A percentile compares a stretch with the other conserved stretches of the same genome.
phyloP scores from a whole-genome alignment of 805 yeast genomes.

The Deakozyma indianensis region DNA sequence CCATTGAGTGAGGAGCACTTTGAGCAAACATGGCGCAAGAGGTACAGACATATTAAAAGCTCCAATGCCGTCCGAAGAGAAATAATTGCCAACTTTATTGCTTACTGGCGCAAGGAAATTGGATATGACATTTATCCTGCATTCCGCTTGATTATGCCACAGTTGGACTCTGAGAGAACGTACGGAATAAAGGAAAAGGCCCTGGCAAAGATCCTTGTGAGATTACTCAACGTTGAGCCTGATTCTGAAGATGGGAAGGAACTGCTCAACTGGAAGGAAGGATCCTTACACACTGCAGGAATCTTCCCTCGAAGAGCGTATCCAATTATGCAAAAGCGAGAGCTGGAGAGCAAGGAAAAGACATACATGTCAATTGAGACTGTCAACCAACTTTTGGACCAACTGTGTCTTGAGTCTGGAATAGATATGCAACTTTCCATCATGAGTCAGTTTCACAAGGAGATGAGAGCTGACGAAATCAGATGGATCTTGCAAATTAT shows the following conservation, averaged over 20 bases:
- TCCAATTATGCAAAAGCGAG: slow-evolving; percentile 35
- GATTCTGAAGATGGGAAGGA: slow-evolving; percentile 45
- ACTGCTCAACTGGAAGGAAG: slow-evolving; percentile 33
- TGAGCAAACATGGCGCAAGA: slow-evolving; percentile 4
- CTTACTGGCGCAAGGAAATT: slow-evolving; percentile 36
- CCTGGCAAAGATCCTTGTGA: slow-evolving; percentile 35
- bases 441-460: slow-evolving; percentile 35
- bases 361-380: slow-evolving; percentile 26
- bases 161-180: slow-evolving; percentile 34
- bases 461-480: slow-evolving; percentile 47
- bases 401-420: slow-evolving; percentile 22
- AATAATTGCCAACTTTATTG: slow-evolving; percentile 28
- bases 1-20: slow-evolving; percentile 8
- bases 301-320: slow-evolving; percentile 35
- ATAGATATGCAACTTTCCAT: slow-evolving; percentile 29
- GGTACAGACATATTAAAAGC: slow-evolving; percentile 7
- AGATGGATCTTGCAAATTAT: slow-evolving; percentile 57
- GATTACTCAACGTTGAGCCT: slow-evolving; percentile 41
- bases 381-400: slow-evolving; percentile 34
- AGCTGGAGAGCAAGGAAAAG: slow-evolving; percentile 24
- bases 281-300: slow-evolving; percentile 28
- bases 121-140: slow-evolving; percentile 59
- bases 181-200: slow-evolving; percentile 53
- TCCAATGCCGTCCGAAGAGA: slow-evolving; percentile 12
- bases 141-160: slow-evolving; percentile 43